Evolutionary conservation across 225 moss, liverwort and hornwort species (phyloP), one percentile per base, ranked within the genome.

Genomic region (Bryoerythrophyllum caledonicum): DNA sequence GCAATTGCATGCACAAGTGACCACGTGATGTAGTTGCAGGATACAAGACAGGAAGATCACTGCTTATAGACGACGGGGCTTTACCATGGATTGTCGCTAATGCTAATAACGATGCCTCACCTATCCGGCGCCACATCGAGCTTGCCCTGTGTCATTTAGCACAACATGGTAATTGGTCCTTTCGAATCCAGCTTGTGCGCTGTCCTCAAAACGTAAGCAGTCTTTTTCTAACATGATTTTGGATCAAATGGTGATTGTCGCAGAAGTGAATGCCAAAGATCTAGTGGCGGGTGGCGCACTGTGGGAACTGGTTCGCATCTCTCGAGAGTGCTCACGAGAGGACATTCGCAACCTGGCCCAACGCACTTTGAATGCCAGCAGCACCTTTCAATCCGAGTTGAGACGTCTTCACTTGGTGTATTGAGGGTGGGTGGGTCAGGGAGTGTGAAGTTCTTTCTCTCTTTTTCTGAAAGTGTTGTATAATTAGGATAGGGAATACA

Each of bases 61-160:
- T 94, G 60, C 76, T 94, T 6, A 94, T 94, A 67, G 94, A 94
- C 73, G 94, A 94, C 80, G 94, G 94, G 75, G 94, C 94, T 65
- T 72, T 94, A 62, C 94, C 94, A 71, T 94, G 94, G 94, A 94
- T 94, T 75, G 91, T 94, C 38, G 91, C 91, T 25, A 94, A 94
- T 81, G 94, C 94, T 8, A 94, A 91, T 76, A 94, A 94, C 64
- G 91, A 94, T 76, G 94, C 91, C 46, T 91, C 94, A 41, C 94
- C 91, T 32, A 90, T 94, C 63, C 83, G 94, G 76, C 90, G 91
- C 63, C 91, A 94, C 60, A 94, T 94, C 78, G 94, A 94, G 79
- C 91, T 94, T 63, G 94, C 94, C 17, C 73, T 94, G 10, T 94
- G 94, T 72, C 94, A 94, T 83, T 69, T 94, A 63, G 94, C 94